phyloP scores from a whole-genome alignment of 805 yeast species.

The Wickerhamiella bombiphila region DNA sequence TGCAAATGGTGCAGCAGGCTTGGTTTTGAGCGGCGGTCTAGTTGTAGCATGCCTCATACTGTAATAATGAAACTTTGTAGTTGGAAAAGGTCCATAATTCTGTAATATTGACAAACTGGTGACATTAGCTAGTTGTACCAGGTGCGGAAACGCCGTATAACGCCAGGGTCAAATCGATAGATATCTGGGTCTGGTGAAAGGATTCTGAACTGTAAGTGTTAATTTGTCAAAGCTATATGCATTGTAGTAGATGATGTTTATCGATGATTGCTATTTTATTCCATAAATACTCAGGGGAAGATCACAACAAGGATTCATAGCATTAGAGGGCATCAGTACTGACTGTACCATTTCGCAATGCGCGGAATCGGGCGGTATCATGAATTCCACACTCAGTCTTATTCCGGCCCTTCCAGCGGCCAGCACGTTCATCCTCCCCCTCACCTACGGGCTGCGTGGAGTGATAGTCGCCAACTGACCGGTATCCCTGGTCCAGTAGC shows the following conservation, averaged over 20 bases:
- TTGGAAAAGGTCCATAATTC: background rate
- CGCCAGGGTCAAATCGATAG: too few relatives aligned
- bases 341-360: slow-evolving; percentile 26
- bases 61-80: background rate
- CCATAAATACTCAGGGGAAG: too few relatives aligned
- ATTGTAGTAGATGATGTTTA: too few relatives aligned
- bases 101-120: too few relatives aligned
- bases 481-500: slow-evolving; percentile 70
- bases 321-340: too few relatives aligned
- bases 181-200: too few relatives aligned
- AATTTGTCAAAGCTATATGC: too few relatives aligned
- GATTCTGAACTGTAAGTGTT: too few relatives aligned
- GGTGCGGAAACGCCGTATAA: too few relatives aligned
- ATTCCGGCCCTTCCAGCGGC: slow-evolving; percentile 85
- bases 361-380: slow-evolving; percentile 57
- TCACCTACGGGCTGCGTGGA: slow-evolving; percentile 79
- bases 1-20: background rate
- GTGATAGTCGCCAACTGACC: slow-evolving; percentile 91
- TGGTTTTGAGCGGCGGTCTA: background rate
- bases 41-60: background rate
- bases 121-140: too few relatives aligned
- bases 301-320: too few relatives aligned
- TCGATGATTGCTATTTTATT: too few relatives aligned
- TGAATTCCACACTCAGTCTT: slow-evolving; percentile 97
- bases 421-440: slow-evolving; percentile 93